Base-by-base conservation (phyloP, 345 rosid genomes). In the Lagerstroemia speciosa region DNA sequence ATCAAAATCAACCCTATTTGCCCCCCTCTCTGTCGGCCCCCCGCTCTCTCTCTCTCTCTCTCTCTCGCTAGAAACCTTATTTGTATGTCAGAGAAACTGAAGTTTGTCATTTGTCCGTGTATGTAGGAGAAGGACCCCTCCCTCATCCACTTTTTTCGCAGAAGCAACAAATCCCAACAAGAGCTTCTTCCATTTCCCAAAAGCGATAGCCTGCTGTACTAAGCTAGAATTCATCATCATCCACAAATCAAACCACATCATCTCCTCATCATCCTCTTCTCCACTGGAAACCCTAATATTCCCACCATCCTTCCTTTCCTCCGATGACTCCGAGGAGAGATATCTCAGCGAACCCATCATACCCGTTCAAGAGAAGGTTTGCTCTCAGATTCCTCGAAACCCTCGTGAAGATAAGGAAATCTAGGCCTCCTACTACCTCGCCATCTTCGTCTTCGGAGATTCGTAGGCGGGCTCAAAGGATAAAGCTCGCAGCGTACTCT, bases 401-500 rank as follows among this genome's bases (percentile, higher is more conserved):
- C 48, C 74, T 78, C 3, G 30, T 43, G 29, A 74, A 33, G 66
- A 52, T 78, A 15, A 69, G 37, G 17, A 67, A 34, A 20, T 20
- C 26, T 1, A 52, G 24, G 33, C 62, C 33, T 0, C 22, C 58
- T 22, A n/a, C 31, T 0, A 41, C 33, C 36, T 22, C 16, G 14
- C 33, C 26, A 9, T 55, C n/a, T 1, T 33, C 27, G 22, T 37
- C 10, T 1, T 62, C 34, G n/a, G 71, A 22, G 11, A 48, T 52
- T 27, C 30, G 38, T 2, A 64, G 43, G 37, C 66, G 74, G 17
- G 68, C 74, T 40, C 63, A 20, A 22, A 73, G 68, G 40, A 72
- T 81, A 66, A 81, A 69, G 76, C 45, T 41, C 12, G 78, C 77
- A 3, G 78, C 84, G 46, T 69, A 81, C 53, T 50, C 69, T 16